Evolutionary conservation across 805 yeast species (phyloP).

Genomic region (Jamesozyma piceae): DNA sequence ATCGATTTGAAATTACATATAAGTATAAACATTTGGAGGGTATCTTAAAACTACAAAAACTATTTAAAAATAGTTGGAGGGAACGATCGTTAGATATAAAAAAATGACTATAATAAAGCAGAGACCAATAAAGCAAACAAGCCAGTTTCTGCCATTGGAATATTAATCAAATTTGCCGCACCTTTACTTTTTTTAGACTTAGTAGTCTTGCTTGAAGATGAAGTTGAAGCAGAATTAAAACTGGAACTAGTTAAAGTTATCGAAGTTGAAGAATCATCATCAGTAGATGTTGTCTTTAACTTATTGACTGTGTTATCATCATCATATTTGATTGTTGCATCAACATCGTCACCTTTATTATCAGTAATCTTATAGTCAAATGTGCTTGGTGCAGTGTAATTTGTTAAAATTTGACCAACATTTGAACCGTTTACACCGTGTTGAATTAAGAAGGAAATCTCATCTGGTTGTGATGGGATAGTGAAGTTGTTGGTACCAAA

Average conservation of each 20-base stretch:
- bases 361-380: slow-evolving; percentile 36
- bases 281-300: slow-evolving; percentile 17
- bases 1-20: background rate
- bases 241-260: slow-evolving; percentile 14
- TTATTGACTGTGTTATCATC: slow-evolving; percentile 32
- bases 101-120: slow-evolving; percentile 28
- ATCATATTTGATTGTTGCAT: slow-evolving; percentile 33
- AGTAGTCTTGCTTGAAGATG: slow-evolving; percentile 9
- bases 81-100: background rate
- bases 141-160: slow-evolving; percentile 11
- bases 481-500: slow-evolving; percentile 39
- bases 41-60: background rate
- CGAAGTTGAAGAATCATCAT: slow-evolving; percentile 10
- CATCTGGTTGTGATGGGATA: slow-evolving; percentile 41
- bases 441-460: slow-evolving; percentile 35
- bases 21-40: background rate
- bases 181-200: slow-evolving; percentile 17
- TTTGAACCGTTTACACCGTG: slow-evolving; percentile 41
- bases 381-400: slow-evolving; percentile 31
- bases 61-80: too few species aligned
- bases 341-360: slow-evolving; percentile 27
- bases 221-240: slow-evolving; percentile 11
- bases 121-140: slow-evolving; percentile 31
- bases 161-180: slow-evolving; percentile 7
- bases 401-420: slow-evolving; percentile 36